These are phyloP conservation scores for Colletotrichum nymphaeae DNA, from an alignment of 2,329 filamentous ascomycete species.

Conservation along the genomic window DNA sequence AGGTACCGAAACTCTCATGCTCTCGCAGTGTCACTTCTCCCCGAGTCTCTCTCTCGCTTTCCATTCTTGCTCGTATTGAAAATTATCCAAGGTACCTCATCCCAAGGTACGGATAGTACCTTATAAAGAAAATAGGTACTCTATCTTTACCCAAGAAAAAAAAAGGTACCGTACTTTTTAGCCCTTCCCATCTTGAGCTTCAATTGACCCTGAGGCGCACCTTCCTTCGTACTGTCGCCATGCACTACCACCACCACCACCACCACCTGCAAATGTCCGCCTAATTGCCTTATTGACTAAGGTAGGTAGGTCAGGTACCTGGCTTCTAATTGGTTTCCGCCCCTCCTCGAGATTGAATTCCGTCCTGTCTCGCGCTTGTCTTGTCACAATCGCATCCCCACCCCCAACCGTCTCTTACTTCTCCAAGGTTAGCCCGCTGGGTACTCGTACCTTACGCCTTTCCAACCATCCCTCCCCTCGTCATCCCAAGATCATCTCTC, in stretches of 20 bases:
- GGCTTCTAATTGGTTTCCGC: background rate
- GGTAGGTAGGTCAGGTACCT: background rate
- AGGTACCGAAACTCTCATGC: background rate
- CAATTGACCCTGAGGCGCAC: background rate
- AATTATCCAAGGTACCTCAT: too few species aligned
- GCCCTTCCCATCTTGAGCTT: background rate
- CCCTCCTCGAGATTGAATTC: conserved; percentile 11
- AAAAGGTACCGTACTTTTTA: background rate
- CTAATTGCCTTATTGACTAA: background rate
- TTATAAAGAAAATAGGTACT: too few species aligned
- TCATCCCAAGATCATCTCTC: conserved; percentile 27
- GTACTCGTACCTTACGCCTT: background rate
- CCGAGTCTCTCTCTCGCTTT: background rate
- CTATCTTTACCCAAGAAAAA: too few species aligned
- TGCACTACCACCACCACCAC: background rate
- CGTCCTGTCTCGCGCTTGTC: conserved; percentile 11
- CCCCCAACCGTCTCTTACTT: conserved; percentile 6
- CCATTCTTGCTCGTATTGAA: too few species aligned
- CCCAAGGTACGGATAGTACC: too few species aligned
- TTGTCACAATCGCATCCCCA: conserved; percentile 17
- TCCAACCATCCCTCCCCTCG: conserved; percentile 18
- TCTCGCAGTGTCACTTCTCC: background rate
- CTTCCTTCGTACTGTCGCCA: background rate
- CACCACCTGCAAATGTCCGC: background rate
- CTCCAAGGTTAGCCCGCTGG: too few species aligned